Evolutionary conservation across 331 rosid genomes (phyloP).

Genomic region (Cydonia oblonga): DNA sequence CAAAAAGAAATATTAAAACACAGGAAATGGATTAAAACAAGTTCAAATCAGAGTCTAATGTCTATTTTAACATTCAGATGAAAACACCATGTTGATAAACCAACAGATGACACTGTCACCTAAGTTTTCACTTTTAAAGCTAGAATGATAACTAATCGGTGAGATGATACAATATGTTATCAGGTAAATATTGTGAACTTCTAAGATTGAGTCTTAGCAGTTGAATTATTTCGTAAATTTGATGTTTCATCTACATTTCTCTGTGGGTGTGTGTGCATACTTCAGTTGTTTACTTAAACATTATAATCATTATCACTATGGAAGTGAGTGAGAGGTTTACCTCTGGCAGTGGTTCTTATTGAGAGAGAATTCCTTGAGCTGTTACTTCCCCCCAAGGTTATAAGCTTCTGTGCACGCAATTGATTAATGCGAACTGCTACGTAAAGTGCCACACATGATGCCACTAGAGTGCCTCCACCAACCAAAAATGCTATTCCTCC

Average conservation of each 20-base stretch:
- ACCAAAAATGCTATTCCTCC: slow-evolving; percentile 63
- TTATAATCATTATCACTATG: not conserved
- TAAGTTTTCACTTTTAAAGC: not conserved
- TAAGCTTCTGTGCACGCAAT: slow-evolving; percentile 13
- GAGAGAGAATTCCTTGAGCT: slow-evolving; percentile 30
- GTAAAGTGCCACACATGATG: slow-evolving; percentile 44
- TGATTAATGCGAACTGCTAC: slow-evolving; percentile 29
- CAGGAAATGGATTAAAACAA: not conserved
- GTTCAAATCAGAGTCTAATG: not conserved
- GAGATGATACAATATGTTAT: not conserved
- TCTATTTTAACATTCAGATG: not conserved
- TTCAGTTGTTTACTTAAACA: not conserved
- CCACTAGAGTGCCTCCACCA: slow-evolving; percentile 59
- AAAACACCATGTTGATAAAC: not conserved
- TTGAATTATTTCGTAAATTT: not conserved
- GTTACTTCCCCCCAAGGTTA: slow-evolving; percentile 19
- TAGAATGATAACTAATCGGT: not conserved
- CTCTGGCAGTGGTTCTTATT: slow-evolving; percentile 24
- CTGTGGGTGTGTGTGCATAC: not conserved
- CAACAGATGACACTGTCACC: not conserved
- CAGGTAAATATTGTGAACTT: not conserved
- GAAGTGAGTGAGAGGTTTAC: slow-evolving; percentile 18
- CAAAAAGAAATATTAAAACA: not conserved
- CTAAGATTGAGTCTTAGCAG: not conserved
- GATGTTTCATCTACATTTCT: not conserved